These are phyloP conservation scores for Leucosporidium creatinivorum DNA, from an alignment of 768 basidiomycete genomes.

Conservation along the genomic window DNA sequence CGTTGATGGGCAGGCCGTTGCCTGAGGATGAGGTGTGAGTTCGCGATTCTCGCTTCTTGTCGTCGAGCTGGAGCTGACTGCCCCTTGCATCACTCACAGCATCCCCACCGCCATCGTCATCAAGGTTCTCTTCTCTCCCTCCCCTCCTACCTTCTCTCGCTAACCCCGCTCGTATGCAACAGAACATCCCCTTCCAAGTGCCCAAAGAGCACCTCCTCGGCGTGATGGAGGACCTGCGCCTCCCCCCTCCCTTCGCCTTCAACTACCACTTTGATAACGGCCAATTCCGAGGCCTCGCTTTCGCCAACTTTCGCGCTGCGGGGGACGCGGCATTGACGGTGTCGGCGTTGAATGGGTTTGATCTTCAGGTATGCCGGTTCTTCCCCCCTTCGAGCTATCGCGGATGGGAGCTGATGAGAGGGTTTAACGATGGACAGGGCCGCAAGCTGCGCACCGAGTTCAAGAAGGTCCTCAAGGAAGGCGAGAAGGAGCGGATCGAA, in stretches of 20 bases:
- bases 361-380: constrained; percentile 54
- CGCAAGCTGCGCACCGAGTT: constrained; percentile 97
- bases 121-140: constrained; percentile 46
- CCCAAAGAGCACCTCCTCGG: constrained; percentile 91
- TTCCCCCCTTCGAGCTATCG: too few species aligned
- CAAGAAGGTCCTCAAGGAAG: constrained; percentile 98
- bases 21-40: constrained; percentile 9
- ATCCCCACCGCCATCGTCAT: constrained; percentile 99
- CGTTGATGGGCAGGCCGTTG: not conserved
- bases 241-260: constrained; percentile 97
- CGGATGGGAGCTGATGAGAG: not conserved
- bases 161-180: too few species aligned
- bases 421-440: constrained; percentile 45
- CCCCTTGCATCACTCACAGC: constrained; percentile 8
- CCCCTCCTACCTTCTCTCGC: too few species aligned
- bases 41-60: not conserved
- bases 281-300: constrained; percentile 85
- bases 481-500: constrained; percentile 98
- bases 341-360: constrained; percentile 89
- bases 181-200: constrained; percentile 97
- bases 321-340: constrained; percentile 92
- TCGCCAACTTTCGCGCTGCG: constrained; percentile 92
- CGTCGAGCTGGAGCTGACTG: not conserved
- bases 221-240: constrained; percentile 70
- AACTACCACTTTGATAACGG: constrained; percentile 65